These are phyloP conservation scores for Nematocida parisii DNA, from an alignment of 371 early-diverging fungal genomes.

Conservation along the genomic window DNA sequence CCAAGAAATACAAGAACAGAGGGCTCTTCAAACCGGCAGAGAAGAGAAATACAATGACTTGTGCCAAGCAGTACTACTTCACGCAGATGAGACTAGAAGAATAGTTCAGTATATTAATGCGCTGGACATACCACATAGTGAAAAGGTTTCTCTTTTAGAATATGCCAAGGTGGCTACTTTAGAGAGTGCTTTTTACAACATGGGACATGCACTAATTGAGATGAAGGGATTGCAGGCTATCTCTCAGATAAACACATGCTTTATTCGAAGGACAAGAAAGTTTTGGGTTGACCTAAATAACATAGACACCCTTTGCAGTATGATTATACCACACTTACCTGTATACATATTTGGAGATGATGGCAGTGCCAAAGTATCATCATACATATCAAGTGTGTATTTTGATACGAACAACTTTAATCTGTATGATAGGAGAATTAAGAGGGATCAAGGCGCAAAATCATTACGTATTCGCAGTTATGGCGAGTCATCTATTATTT, in stretches of 20 bases:
- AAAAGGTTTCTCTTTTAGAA: conserved; percentile 15
- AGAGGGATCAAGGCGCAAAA: conserved; percentile 85
- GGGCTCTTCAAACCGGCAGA: not conserved
- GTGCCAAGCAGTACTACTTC: conserved; percentile 23
- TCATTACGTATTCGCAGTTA: conserved; percentile 90
- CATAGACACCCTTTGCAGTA: conserved; percentile 84
- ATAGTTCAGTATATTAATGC: not conserved
- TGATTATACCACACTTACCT: conserved; percentile 85
- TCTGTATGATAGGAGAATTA: conserved; percentile 81
- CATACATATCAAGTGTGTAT: conserved; percentile 89
- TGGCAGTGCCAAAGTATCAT: conserved; percentile 74
- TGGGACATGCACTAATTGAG: conserved; percentile 49
- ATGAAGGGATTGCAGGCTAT: conserved; percentile 27
- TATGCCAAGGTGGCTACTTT: not conserved
- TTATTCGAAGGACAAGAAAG: conserved; percentile 72
- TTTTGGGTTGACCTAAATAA: conserved; percentile 92
- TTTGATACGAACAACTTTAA: conserved; percentile 86
- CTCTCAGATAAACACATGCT: conserved; percentile 52
- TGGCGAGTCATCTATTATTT: conserved; percentile 75
- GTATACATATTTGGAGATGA: conserved; percentile 81
- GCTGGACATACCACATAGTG: not conserved
- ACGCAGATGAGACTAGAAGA: conserved; percentile 37
- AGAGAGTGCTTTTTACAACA: conserved; percentile 40
- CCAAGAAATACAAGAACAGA: conserved; percentile 19
- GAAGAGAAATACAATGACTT: conserved; percentile 33